These are phyloP conservation scores for Hansenula lynferdii DNA, from an alignment of 1,139 yeast genomes.

Conservation along the genomic window DNA sequence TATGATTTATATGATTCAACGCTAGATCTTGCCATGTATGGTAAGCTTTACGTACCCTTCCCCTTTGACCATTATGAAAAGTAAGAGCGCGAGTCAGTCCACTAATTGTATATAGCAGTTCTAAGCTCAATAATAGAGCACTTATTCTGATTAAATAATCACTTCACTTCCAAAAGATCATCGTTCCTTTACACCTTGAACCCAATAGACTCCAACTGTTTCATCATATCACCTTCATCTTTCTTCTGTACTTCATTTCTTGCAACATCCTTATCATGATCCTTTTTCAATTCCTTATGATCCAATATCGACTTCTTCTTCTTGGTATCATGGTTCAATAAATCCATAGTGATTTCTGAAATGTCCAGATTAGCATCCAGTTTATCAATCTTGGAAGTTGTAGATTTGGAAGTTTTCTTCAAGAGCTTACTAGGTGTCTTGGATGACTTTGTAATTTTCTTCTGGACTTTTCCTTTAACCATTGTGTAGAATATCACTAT, in stretches of 20 bases:
- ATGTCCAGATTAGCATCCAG: slow-evolving; percentile 30
- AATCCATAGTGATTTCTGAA: slow-evolving; percentile 31
- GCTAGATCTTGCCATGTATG: no score
- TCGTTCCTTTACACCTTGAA: no score
- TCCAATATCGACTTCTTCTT: slow-evolving; percentile 28
- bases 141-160: no score
- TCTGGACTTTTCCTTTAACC: slow-evolving; percentile 9
- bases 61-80: no score
- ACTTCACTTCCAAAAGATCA: no score
- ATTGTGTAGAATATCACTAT: no score
- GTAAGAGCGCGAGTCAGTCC: no score
- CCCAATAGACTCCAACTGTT: slow-evolving; percentile 44
- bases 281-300: slow-evolving; percentile 28
- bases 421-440: slow-evolving; percentile 9
- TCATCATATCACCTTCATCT: slow-evolving; percentile 46
- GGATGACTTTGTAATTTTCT: slow-evolving; percentile 9
- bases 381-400: slow-evolving; percentile 34
- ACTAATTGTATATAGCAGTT: no score
- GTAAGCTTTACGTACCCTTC: no score
- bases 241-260: slow-evolving; percentile 36
- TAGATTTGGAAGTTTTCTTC: slow-evolving; percentile 12
- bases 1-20: no score
- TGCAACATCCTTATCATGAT: slow-evolving; percentile 39
- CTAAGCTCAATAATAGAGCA: no score
- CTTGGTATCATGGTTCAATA: slow-evolving; percentile 17